Conservation (phyloP, 1,284 basidiomycete species). For the Rhodotorula sp. region DNA sequence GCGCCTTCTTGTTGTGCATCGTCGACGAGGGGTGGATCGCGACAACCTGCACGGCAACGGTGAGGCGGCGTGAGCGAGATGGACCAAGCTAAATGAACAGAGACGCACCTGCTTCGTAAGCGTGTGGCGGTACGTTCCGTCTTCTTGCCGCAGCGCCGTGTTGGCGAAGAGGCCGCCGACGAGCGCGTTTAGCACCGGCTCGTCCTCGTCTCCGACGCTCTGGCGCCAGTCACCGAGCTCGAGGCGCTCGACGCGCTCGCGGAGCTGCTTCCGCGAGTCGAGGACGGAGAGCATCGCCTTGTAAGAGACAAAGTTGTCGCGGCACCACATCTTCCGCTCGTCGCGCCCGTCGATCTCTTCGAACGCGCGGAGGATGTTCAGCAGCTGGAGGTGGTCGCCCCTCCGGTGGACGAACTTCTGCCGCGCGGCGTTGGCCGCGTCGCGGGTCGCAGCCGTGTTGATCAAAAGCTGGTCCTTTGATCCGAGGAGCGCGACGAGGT, state of each 20-base stretch:
- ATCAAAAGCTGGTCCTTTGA: constrained; percentile 61
- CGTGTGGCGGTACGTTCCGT: constrained; percentile 76
- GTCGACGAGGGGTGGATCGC: constrained; percentile 87
- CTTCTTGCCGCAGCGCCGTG: constrained; percentile 76
- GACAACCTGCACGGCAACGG: constrained; percentile 59
- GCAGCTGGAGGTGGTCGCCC: constrained; percentile 47
- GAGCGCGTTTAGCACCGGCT: constrained; percentile 51
- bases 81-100: too few species aligned
- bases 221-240: constrained; percentile 43
- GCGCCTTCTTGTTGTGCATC: constrained; percentile 73
- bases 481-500: constrained; percentile 73
- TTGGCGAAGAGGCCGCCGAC: constrained; percentile 76
- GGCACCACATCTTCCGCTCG: constrained; percentile 68
- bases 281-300: constrained; percentile 44
- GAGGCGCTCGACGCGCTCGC: constrained; percentile 44
- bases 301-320: constrained; percentile 62
- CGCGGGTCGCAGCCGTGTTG: constrained; percentile 39
- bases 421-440: constrained; percentile 60
- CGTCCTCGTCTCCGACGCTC: constrained; percentile 46
- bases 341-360: constrained; percentile 54
- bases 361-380: constrained; percentile 51
- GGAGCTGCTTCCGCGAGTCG: constrained; percentile 46
- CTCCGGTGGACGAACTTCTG: constrained; percentile 47
- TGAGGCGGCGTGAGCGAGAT: too few species aligned
- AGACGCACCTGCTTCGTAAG: constrained; percentile 71